Base-by-base conservation (phyloP, 176 grass and related monocot species). In the Dactylis glomerata region DNA sequence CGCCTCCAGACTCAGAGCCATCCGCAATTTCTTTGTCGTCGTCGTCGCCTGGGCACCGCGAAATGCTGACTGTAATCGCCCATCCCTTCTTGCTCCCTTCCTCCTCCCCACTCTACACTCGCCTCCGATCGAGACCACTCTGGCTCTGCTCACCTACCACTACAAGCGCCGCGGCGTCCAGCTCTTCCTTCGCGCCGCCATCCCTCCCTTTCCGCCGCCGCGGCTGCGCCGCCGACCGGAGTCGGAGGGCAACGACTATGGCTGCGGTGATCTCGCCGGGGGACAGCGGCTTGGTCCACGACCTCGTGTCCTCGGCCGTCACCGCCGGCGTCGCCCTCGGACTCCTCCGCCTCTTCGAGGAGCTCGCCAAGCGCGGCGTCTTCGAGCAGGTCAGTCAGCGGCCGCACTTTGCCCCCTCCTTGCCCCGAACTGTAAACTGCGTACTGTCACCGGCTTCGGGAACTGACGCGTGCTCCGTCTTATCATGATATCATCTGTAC, bases 331-430 rank as follows among this genome's bases (percentile, higher is more conserved):
- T 89, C 44, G 87, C 93, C 67, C 89, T 98, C 73, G 89, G 81
- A 26, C 91, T 98, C 54, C 96, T 98, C 41, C 81, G 88, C 19
- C 82, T 95, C 85, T 98, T 89, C 85, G 93, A 95, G 87, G 93
- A 91, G 86, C 81, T 98, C 83, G 91, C 96, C 64, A 98, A 84
- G 62, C 88, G 87, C 86, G 85, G 91, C 46, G 87, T 98, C 63
- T 95, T 91, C 82, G 91, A 95, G 42, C 91, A 95, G 93, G 96
- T 98, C 55, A 76, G 47, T 50, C 32, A n/a, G 33, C 10, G 13
- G n/a, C 71, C 10, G 13, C 38, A 54, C 27, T 55, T 33, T 19
- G 55, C 38, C 40, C 16, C 78, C n/a, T 37, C 19, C 54, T 87
- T 38, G 32, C 71, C 71, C 15, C 63, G 1, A 19, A 62, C 15